Percentiles rank a stretch among this genome's conserved stretches.
These are phyloP conservation scores for Ophiobolus disseminans DNA, from an alignment of 2,329 filamentous ascomycete genomes.

Conservation along the genomic window DNA sequence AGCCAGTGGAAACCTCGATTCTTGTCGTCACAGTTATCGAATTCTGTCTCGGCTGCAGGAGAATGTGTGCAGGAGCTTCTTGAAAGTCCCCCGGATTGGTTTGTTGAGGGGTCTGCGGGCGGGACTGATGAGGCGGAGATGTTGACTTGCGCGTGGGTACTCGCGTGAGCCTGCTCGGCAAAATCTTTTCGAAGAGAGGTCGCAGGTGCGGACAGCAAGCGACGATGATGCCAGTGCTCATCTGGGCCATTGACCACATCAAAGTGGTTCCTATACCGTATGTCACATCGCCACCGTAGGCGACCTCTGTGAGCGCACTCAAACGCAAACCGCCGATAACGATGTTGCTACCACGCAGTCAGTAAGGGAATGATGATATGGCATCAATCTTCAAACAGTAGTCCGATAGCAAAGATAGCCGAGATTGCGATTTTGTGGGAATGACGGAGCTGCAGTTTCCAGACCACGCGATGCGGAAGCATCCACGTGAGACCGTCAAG, in stretches of 20 bases:
- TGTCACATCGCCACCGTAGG: constrained; percentile 19
- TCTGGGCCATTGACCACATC: constrained; percentile 29
- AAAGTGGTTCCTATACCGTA: constrained; percentile 22
- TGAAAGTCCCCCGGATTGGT: too few species aligned
- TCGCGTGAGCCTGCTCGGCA: constrained; percentile 19
- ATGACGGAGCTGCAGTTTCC: constrained; percentile 27
- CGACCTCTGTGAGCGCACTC: constrained; percentile 5
- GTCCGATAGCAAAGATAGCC: constrained; percentile 30
- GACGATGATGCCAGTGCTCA: constrained; percentile 34
- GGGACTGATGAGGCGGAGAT: not conserved
- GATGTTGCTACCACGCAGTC: constrained; percentile 21
- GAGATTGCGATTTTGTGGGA: constrained; percentile 35
- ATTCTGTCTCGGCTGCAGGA: too few species aligned
- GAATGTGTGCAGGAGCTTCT: too few species aligned
- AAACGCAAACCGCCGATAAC: constrained; percentile 23
- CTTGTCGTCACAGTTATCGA: constrained; percentile 29
- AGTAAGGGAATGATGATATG: constrained; percentile 1
- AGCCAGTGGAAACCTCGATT: constrained; percentile 20
- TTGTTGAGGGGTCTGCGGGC: too few species aligned
- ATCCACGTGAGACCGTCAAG: constrained; percentile 31
- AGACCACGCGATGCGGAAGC: constrained; percentile 35
- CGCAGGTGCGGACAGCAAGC: constrained; percentile 32
- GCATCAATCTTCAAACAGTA: constrained; percentile 20
- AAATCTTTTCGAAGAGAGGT: constrained; percentile 30
- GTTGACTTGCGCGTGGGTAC: not conserved